Base-by-base conservation (phyloP, 139 green algal genomes). In the Picochlorum costavermella region DNA sequence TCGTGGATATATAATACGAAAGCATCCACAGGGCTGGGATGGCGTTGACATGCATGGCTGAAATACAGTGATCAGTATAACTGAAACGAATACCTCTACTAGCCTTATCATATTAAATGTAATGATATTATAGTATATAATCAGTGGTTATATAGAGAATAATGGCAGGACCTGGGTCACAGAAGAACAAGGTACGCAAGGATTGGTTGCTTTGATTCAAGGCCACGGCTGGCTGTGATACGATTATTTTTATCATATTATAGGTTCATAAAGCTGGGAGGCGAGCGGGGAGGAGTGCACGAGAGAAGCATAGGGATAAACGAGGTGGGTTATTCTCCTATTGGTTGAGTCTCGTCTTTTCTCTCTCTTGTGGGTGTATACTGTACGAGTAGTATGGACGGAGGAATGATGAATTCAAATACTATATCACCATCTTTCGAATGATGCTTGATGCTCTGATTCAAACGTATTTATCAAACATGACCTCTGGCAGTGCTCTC, bases 231-330 rank as follows among this genome's bases (percentile, higher is more conserved):
- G 29, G 13, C 29, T 28, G 11, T 40, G 4, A 40, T 40, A 40
- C 11, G 6, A 40, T 6, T 40, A 40, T 4, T 40, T 2, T 40
- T 23, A 23, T 23, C 0, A 36, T 60, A 55, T 6, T 69, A 63
- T 70, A 95, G 88, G 50, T 74, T 0, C 88, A 95, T 73, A 95
- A 95, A 65, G 62, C 85, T 3, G 85, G 87, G 11, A 65, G 79
- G 12, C 68, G 71, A 6, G 87, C 87, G 6, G 88, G 88, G 2
- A 49, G 56, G 9, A 91, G 81, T 60, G 85, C 88, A 1, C 72
- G 88, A 1, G 67, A 90, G 23, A 88, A 89, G 61, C 83, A 92
- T 55, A 68, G 65, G 16, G 57, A 70, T 2, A 75, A 56, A 40
- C 84, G 83, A 61, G 78, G 74, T 74, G 40, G 3, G 67, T 17